Evolutionary conservation across 306 rosid genomes (phyloP), one percentile per base, ranked within the genome.

Genomic region (Gastrolobium bilobum): DNA sequence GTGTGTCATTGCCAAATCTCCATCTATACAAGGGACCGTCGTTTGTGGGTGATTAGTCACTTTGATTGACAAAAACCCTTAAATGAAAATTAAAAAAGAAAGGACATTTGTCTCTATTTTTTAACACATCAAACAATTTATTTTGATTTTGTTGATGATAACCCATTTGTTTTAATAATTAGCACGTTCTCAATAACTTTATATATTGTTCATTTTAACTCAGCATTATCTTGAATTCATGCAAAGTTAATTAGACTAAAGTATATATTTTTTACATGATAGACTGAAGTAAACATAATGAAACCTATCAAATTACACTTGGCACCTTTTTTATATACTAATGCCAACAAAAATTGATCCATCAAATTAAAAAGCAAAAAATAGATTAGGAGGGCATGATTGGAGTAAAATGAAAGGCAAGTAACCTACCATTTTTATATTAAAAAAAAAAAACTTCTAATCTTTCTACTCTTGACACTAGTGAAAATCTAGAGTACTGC

Each of bases 381-480:
- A 56, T 29, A 40, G 85, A 75, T 83, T 76, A 59, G 67, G 71
- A 38, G 29, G 79, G 71, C 31, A 71, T 79, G 85, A 83, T 77
- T 86, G 69, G 87, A 87, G 87, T 87, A 86, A 84, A 78, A 84
- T 81, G 66, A 83, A 87, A 84, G 90, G 89, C 89, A 83, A 83
- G 89, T 85, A 86, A 80, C 73, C 87, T 50, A 37, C 56, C 74
- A 59, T 70, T 76, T 83, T 79, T 69, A 78, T 53, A 43, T 84
- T 82, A 20, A 20, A 20, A 20, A 20, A 20, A 0, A 20, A 20
- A 20, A 20, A 20, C 26, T 20, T 20, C 26, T 20, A 20, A 20
- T 20, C 0, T 20, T 20, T 20, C 26, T 20, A 20, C 62, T 50
- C 60, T 9, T 14, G 35, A 76, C 1, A 10, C 79, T 31, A 15